Evolutionary conservation across 2,329 filamentous ascomycete species (phyloP), one percentile per base, ranked within the genome.

Genomic region (Samsoniella hepiali): DNA sequence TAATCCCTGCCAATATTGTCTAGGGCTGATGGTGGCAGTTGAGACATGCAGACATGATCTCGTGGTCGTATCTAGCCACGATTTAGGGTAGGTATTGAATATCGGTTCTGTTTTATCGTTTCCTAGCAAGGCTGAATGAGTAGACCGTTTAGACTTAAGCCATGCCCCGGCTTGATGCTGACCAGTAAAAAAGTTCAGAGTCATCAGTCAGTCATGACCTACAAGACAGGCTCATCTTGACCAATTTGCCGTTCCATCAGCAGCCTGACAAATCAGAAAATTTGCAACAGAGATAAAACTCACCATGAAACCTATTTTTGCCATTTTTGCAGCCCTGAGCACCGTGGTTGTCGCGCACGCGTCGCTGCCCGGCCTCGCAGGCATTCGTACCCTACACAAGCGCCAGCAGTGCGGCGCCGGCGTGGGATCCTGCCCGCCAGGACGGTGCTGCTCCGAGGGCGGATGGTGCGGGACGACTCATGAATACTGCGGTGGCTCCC

Each of bases 391-490:
- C 32, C 42, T 62, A 17, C 51, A 56, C 9, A 62, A 62, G 44
- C 51, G 51, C 17, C 60, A 62, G 10, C 66, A 66, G 38, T 78
- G 76, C 65, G 76, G 76, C 50, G 68, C 69, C 42, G 74, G 73
- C 22, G 66, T 74, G 62, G 76, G 76, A 47, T 72, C 69, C 38
- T 78, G 76, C 63, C 64, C 67, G 36, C 31, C 64, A 10, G 72
- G 73, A 17, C 62, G 65, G 42, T 78, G 76, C 57, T 78, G 76
- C 61, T 78, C 76, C 17, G 74, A 71, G 62, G 68, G 67, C 58
- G 75, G 75, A 42, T 74, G 71, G 67, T 78, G 77, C 69, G 77
- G 77, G 59, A 76, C 69, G 3, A 68, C 68, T 17, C 64, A 59
- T 36, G 72, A 73, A 15, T 77, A 71, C 63, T 78, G 77, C 63